A percentile compares a stretch with the other conserved stretches of the same genome.
phyloP scores from a whole-genome alignment of 2,329 filamentous ascomycete genomes.

The Erysiphe neolycopersici region DNA sequence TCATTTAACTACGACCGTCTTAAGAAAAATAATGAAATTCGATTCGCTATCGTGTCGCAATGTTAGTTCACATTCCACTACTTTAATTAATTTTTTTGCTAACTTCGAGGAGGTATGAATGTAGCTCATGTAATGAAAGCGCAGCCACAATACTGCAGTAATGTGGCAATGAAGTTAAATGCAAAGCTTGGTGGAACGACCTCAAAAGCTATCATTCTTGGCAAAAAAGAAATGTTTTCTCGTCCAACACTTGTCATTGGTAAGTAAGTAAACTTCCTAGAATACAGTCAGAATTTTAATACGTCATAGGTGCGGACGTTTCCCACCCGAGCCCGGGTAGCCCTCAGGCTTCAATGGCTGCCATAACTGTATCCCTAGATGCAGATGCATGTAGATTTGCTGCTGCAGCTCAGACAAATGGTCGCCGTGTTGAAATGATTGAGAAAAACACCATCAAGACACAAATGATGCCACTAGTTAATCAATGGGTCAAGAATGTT shows the following conservation, averaged over 20 bases:
- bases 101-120: constrained; percentile 33
- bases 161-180: constrained; percentile 92
- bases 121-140: constrained; percentile 38
- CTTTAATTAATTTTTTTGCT: neutral
- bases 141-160: constrained; percentile 66
- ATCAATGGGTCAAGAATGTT: constrained; percentile 32
- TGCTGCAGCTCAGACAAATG: constrained; percentile 60
- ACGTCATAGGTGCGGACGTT: constrained; percentile 72
- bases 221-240: constrained; percentile 16
- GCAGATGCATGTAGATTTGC: constrained; percentile 45
- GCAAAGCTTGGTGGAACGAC: constrained; percentile 78
- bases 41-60: constrained; percentile 62
- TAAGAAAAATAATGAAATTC: constrained; percentile 73
- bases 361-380: constrained; percentile 64
- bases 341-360: constrained; percentile 48
- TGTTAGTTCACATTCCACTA: constrained; percentile 8
- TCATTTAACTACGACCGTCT: constrained; percentile 51
- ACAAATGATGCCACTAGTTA: constrained; percentile 37
- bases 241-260: constrained; percentile 54
- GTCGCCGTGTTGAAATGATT: constrained; percentile 57
- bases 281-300: constrained; percentile 17
- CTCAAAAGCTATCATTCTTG: constrained; percentile 14
- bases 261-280: constrained; percentile 1
- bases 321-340: constrained; percentile 55
- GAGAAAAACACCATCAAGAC: constrained; percentile 33